Conservation (phyloP, 2,329 filamentous ascomycete genomes). For the Epichloe aotearoae region DNA sequence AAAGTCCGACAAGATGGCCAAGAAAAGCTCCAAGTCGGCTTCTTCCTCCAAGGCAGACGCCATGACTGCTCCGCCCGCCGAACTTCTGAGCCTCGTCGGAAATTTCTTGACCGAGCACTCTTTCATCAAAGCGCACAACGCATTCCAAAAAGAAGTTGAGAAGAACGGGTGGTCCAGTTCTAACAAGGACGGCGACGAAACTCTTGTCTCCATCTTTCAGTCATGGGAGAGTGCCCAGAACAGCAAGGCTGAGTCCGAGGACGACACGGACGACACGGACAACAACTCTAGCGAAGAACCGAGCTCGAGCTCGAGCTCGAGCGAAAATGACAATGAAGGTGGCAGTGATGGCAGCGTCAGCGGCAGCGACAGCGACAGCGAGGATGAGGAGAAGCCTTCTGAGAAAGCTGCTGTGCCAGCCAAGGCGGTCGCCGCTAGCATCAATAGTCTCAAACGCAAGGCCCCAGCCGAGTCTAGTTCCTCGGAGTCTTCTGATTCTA, state of each 20-base stretch:
- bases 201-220: constrained; percentile 37
- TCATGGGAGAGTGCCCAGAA: constrained; percentile 30
- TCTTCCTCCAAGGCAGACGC: constrained; percentile 10
- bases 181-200: constrained; percentile 16
- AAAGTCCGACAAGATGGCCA: constrained; percentile 20
- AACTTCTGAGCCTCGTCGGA: constrained; percentile 54
- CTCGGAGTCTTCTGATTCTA: constrained; percentile 14
- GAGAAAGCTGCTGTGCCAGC: constrained; percentile 9
- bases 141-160: constrained; percentile 50
- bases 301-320: constrained; percentile 15
- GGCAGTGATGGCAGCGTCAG: constrained; percentile 8
- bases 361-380: constrained; percentile 1
- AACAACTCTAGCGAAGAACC: constrained; percentile 20
- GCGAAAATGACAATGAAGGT: constrained; percentile 16
- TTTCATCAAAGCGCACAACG: constrained; percentile 46
- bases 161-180: constrained; percentile 33
- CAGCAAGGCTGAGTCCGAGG: constrained; percentile 11
- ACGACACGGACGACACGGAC: constrained; percentile 14
- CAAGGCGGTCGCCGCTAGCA: constrained; percentile 10
- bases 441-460: constrained; percentile 27
- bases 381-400: constrained; percentile 4
- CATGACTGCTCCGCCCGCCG: constrained; percentile 32
- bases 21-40: constrained; percentile 16
- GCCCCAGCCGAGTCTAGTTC: constrained; percentile 17
- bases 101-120: constrained; percentile 52